Conservation (phyloP, 768 basidiomycete species). For the Macrolepiota fuliginosa region DNA sequence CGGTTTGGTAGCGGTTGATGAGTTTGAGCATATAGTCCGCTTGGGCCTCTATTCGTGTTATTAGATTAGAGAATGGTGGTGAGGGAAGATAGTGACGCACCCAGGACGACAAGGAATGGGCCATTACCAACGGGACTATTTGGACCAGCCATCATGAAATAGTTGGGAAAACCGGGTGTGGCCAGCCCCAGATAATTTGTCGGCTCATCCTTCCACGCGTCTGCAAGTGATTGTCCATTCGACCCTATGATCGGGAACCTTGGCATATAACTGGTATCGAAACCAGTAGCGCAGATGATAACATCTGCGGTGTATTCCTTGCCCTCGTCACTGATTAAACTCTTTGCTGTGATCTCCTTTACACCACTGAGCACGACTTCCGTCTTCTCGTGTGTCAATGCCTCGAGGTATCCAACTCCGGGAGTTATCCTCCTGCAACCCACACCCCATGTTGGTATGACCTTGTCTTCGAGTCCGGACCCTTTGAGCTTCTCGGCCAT, state of each 20-base stretch:
- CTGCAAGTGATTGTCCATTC: constrained; percentile 21
- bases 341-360: constrained; percentile 24
- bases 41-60: constrained; percentile 21
- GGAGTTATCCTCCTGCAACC: constrained; percentile 32
- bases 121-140: constrained; percentile 30
- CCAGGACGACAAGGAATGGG: constrained; percentile 22
- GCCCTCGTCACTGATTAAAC: constrained; percentile 23
- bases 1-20: constrained; percentile 27
- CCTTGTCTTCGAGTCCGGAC: constrained; percentile 37
- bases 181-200: constrained; percentile 26
- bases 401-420: constrained; percentile 29
- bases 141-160: constrained; percentile 26
- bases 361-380: constrained; percentile 26
- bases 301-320: constrained; percentile 26
- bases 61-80: neutral
- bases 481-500: constrained; percentile 40
- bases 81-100: constrained; percentile 11
- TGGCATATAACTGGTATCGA: constrained; percentile 28
- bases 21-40: constrained; percentile 28
- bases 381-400: constrained; percentile 24
- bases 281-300: constrained; percentile 32
- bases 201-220: constrained; percentile 27
- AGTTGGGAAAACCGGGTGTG: constrained; percentile 27
- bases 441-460: constrained; percentile 28
- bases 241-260: constrained; percentile 27